Evolutionary conservation across 768 basidiomycete species (phyloP).

Genomic region (Paxillus ammoniavirescens): DNA sequence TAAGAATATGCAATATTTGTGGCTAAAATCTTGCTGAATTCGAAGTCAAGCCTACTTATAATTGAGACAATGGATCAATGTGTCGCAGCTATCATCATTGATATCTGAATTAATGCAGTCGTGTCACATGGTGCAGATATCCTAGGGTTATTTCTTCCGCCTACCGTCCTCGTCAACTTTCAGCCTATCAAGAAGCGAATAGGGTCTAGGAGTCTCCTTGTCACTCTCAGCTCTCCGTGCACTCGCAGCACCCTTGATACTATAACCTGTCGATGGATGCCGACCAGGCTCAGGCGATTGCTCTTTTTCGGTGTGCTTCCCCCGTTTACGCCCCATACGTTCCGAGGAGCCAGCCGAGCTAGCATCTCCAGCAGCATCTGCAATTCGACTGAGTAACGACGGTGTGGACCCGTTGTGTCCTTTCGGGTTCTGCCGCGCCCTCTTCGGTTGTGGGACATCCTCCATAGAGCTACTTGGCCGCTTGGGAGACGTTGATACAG

Average conservation of each 20-base stretch:
- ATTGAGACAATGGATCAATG: too few relatives aligned
- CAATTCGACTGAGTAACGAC: slow-evolving; percentile 46
- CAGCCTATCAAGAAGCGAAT: slow-evolving; percentile 39
- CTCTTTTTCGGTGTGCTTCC: slow-evolving; percentile 19
- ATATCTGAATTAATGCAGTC: slow-evolving; percentile 7
- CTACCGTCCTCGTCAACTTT: slow-evolving; percentile 17
- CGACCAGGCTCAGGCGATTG: slow-evolving; percentile 30
- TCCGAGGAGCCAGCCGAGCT: slow-evolving; percentile 16
- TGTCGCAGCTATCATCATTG: too few relatives aligned
- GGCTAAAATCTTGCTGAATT: too few relatives aligned
- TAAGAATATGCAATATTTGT: background rate
- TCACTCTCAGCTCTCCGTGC: slow-evolving; percentile 21
- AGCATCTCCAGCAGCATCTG: slow-evolving; percentile 18
- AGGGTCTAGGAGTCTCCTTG: slow-evolving; percentile 8
- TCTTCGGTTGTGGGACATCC: slow-evolving; percentile 35
- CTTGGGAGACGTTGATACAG: slow-evolving; percentile 19
- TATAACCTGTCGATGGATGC: slow-evolving; percentile 42
- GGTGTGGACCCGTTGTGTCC: slow-evolving; percentile 32
- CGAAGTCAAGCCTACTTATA: too few relatives aligned
- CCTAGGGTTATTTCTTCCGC: slow-evolving; percentile 28
- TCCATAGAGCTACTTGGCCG: slow-evolving; percentile 29
- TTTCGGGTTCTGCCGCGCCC: slow-evolving; percentile 22
- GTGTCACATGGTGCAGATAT: slow-evolving; percentile 17
- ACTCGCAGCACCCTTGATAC: slow-evolving; percentile 55
- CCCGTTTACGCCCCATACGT: slow-evolving; percentile 17